Percentiles rank a stretch among this genome's conserved stretches.
These are phyloP conservation scores for Ustilaginoidea virens DNA, from an alignment of 2,329 filamentous ascomycete genomes.

Conservation along the genomic window DNA sequence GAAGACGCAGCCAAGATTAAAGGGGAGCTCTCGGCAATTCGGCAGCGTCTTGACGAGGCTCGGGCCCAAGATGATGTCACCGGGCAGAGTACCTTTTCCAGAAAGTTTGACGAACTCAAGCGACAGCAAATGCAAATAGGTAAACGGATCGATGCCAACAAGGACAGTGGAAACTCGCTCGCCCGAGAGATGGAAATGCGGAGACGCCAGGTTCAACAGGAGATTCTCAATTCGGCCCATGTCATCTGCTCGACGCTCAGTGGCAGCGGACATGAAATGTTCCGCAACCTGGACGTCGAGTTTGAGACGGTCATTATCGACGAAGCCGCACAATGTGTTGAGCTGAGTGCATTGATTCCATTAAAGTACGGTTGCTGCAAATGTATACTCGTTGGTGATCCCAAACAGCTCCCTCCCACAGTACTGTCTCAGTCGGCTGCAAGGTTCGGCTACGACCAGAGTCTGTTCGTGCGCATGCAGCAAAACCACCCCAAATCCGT, in stretches of 20 bases:
- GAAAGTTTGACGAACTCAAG: constrained; percentile 65
- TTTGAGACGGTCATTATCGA: constrained; percentile 98
- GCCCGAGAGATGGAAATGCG: constrained; percentile 77
- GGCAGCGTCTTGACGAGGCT: constrained; percentile 54
- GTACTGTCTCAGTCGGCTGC: constrained; percentile 89
- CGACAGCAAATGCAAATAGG: constrained; percentile 60
- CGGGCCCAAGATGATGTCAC: constrained; percentile 36
- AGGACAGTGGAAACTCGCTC: constrained; percentile 70
- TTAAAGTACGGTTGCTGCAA: constrained; percentile 95
- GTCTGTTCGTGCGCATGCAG: constrained; percentile 97
- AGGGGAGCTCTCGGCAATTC: constrained; percentile 53
- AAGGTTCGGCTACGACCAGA: constrained; percentile 90
- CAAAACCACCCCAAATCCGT: constrained; percentile 76
- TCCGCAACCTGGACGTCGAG: constrained; percentile 83
- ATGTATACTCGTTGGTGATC: constrained; percentile 93
- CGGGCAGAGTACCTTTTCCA: constrained; percentile 42
- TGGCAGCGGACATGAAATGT: constrained; percentile 94
- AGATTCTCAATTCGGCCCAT: constrained; percentile 79
- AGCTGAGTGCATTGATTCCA: constrained; percentile 89
- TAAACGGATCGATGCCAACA: constrained; percentile 70
- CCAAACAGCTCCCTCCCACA: constrained; percentile 90
- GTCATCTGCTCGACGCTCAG: constrained; percentile 91
- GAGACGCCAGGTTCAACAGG: constrained; percentile 71
- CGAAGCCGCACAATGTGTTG: constrained; percentile 94
- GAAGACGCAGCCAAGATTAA: constrained; percentile 58